Percentiles rank a stretch among this genome's conserved stretches.
phyloP scores from a whole-genome alignment of 2,329 filamentous ascomycete genomes.

The Pestalotiopsis sp. region DNA sequence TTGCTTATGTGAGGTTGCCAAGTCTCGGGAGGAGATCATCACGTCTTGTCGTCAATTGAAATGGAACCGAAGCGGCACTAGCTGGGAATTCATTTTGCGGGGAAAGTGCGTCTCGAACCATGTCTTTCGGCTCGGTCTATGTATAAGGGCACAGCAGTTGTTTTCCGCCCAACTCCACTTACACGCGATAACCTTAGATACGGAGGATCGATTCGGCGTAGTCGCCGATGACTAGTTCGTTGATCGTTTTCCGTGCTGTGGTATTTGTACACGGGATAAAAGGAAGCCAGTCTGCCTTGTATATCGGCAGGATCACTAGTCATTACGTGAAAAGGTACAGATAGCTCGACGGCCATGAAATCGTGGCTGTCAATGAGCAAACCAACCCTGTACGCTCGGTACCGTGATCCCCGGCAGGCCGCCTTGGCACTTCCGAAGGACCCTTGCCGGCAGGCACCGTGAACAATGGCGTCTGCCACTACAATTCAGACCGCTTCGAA shows the following conservation, averaged over 20 bases:
- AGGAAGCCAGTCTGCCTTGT: neutral
- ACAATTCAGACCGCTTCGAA: neutral
- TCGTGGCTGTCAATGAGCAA: neutral
- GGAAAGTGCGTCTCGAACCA: neutral
- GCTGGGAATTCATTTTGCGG: neutral
- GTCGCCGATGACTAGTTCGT: neutral
- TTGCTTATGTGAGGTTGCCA: neutral
- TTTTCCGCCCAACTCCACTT: neutral
- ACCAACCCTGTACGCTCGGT: neutral
- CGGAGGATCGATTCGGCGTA: neutral
- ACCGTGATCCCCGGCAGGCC: slow-evolving; percentile 1
- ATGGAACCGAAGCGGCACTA: neutral
- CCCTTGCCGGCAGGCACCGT: neutral
- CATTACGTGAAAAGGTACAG: no score
- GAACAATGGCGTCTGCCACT: neutral
- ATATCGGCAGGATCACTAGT: neutral
- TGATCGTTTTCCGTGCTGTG: neutral
- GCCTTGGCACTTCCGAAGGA: slow-evolving; percentile 1
- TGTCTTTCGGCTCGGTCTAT: neutral
- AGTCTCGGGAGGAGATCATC: neutral
- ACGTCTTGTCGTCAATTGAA: neutral
- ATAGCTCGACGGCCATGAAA: neutral
- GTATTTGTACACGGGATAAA: neutral
- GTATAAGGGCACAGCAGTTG: neutral
- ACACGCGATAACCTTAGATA: neutral